Evolutionary conservation across 768 basidiomycete genomes (phyloP).

Genomic region (Suillus cothurnatus): DNA sequence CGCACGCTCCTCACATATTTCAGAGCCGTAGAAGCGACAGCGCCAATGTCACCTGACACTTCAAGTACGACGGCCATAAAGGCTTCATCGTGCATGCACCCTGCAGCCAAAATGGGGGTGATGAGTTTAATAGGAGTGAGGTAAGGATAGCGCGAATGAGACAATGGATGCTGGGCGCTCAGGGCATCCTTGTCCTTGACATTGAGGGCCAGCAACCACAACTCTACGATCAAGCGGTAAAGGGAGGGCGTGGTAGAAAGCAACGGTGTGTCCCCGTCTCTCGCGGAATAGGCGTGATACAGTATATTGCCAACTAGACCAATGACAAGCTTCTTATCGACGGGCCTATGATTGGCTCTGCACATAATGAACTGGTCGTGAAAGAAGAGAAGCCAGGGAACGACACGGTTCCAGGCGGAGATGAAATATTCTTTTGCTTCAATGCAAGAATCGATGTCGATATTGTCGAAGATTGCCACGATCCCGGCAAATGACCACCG

Average conservation of each 20-base stretch:
- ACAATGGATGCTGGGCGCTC: no score
- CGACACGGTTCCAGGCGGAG: neutral
- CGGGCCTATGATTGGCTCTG: neutral
- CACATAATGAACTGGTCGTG: neutral
- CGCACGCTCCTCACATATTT: neutral
- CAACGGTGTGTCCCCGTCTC: neutral
- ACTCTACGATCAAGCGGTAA: neutral
- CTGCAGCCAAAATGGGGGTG: no score
- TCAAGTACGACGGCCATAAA: neutral
- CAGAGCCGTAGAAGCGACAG: neutral
- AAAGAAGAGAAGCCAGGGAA: slow-evolving; percentile 1
- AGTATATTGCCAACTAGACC: neutral
- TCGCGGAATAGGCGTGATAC: no score
- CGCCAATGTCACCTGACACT: neutral
- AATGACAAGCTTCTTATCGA: neutral
- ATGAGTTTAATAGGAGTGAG: neutral
- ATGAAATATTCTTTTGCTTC: neutral
- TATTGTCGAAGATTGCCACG: neutral
- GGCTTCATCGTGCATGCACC: neutral
- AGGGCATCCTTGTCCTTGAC: neutral
- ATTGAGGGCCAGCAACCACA: neutral
- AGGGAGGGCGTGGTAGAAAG: neutral
- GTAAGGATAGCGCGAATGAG: neutral
- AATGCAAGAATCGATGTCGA: neutral
- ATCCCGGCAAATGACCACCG: neutral